phyloP scores from a whole-genome alignment of 2,329 filamentous ascomycete species.

The Ophiocordyceps camponoti-leonardi region DNA sequence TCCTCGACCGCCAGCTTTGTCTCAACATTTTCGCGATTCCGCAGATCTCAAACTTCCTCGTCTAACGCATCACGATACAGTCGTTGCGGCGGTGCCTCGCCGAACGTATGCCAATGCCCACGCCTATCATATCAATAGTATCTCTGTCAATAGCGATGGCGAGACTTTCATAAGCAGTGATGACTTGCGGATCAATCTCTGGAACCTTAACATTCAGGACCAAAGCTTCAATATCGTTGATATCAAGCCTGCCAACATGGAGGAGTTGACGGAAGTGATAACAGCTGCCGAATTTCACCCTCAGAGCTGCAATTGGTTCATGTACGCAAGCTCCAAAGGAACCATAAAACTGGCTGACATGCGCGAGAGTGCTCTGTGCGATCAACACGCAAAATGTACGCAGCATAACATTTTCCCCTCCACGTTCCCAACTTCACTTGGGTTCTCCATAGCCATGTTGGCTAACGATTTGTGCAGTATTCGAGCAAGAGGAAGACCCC shows the following conservation, averaged over 20 bases:
- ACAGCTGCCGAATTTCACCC: slow-evolving; percentile 97
- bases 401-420: not conserved
- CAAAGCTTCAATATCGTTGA: slow-evolving; percentile 99
- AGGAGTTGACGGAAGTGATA: slow-evolving; percentile 96
- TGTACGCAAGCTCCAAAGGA: slow-evolving; percentile 98
- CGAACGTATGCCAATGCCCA: slow-evolving; percentile 97
- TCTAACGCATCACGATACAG: slow-evolving; percentile 94
- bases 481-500: slow-evolving; percentile 96
- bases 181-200: slow-evolving; percentile 91
- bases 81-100: slow-evolving; percentile 88
- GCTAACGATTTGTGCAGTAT: slow-evolving; percentile 43
- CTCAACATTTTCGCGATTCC: slow-evolving; percentile 61
- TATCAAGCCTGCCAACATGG: slow-evolving; percentile 99
- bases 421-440: not conserved
- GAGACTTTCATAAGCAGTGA: slow-evolving; percentile 99
- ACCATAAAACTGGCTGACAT: slow-evolving; percentile 98
- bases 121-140: slow-evolving; percentile 99
- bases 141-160: slow-evolving; percentile 98
- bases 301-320: slow-evolving; percentile 97
- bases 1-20: slow-evolving; percentile 48
- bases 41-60: slow-evolving; percentile 83
- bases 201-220: slow-evolving; percentile 98
- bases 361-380: slow-evolving; percentile 90
- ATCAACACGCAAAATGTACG: slow-evolving; percentile 84
- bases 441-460: not conserved